Evolutionary conservation across 78 protist species (phyloP).

Genomic region (Creolimax fragrantissima): DNA sequence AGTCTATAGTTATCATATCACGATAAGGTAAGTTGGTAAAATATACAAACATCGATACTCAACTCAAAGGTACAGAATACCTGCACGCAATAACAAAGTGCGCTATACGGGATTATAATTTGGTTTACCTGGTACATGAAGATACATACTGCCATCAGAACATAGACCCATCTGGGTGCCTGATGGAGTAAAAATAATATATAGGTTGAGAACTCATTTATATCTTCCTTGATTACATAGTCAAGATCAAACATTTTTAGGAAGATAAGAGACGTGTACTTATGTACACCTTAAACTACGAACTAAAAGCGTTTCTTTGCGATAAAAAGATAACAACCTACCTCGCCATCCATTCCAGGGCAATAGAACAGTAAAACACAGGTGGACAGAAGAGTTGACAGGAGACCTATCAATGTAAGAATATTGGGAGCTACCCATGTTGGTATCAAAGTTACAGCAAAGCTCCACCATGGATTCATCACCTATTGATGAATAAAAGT

Average conservation of each 20-base stretch:
- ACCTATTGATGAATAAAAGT: neutral
- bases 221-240: neutral
- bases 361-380: neutral
- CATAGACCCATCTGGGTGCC: conserved; percentile 37
- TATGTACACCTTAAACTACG: neutral
- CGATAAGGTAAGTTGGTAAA: neutral
- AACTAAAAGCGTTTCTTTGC: neutral
- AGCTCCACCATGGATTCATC: conserved; percentile 8
- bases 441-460: neutral
- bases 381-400: neutral
- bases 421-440: conserved; percentile 33
- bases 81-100: neutral
- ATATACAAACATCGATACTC: neutral
- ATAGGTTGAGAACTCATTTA: neutral
- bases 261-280: neutral
- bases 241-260: neutral
- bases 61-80: neutral
- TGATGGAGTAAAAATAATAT: neutral
- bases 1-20: neutral
- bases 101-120: neutral
- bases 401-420: conserved; percentile 7
- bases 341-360: neutral
- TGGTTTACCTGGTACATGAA: conserved; percentile 34
- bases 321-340: neutral
- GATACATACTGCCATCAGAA: neutral